Conservation (phyloP, 2,329 filamentous ascomycete genomes). For the Mariannaea elegans region DNA sequence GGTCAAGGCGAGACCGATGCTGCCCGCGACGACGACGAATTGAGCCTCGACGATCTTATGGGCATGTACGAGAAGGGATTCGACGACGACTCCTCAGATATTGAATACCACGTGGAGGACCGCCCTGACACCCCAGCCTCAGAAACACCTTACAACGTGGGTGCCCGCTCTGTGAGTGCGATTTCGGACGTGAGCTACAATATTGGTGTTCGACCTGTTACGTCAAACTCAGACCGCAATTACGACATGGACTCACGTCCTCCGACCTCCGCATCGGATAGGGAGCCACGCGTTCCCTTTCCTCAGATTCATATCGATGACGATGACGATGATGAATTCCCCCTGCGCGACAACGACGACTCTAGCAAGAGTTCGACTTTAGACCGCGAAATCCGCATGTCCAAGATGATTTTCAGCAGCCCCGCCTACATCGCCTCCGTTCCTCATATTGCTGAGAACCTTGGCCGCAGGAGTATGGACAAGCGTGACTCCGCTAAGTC, state of each 20-base stretch:
- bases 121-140: constrained; percentile 36
- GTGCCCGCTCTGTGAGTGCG: constrained; percentile 20
- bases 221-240: constrained; percentile 7
- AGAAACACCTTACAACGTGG: constrained; percentile 15
- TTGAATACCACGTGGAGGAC: constrained; percentile 43
- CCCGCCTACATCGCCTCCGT: constrained; percentile 51
- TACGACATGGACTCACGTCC: constrained; percentile 36
- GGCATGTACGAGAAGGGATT: constrained; percentile 75
- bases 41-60: constrained; percentile 74
- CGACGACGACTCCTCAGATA: constrained; percentile 53
- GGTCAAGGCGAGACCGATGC: constrained; percentile 30
- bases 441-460: constrained; percentile 47
- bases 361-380: constrained; percentile 41
- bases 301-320: constrained; percentile 16
- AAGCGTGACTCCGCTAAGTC: constrained; percentile 64
- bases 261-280: constrained; percentile 50
- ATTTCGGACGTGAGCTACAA: constrained; percentile 9
- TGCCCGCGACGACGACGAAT: constrained; percentile 60
- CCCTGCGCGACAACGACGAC: constrained; percentile 21
- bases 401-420: constrained; percentile 51
- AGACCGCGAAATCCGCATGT: constrained; percentile 51
- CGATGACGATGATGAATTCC: constrained; percentile 32
- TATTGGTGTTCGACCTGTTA: constrained; percentile 1
- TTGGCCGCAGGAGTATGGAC: constrained; percentile 41
- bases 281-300: constrained; percentile 22